A percentile compares a stretch with the other conserved stretches of the same genome.
Conservation (phyloP, 1,284 basidiomycete species). For the Malassezia pachydermatis region DNA sequence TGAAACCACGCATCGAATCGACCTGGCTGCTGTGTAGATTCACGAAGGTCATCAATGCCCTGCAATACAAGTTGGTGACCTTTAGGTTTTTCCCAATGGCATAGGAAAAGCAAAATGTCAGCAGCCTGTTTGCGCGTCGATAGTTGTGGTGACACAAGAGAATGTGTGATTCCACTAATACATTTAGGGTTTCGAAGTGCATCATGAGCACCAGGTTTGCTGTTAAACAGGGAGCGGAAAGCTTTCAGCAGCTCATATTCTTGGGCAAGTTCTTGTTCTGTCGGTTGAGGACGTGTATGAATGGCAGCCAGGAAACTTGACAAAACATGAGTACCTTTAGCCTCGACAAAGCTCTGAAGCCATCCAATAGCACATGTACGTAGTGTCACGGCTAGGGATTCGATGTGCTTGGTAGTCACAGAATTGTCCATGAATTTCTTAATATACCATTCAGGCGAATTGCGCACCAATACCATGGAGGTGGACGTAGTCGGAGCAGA, state of each 20-base stretch:
- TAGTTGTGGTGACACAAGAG: conserved; percentile 72
- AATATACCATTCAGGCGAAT: conserved; percentile 59
- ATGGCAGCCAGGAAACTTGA: conserved; percentile 57
- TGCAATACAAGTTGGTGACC: conserved; percentile 52
- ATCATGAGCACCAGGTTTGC: conserved; percentile 64
- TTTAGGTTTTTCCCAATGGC: conserved; percentile 51
- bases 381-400: conserved; percentile 66
- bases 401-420: conserved; percentile 69
- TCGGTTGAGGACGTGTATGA: conserved; percentile 35
- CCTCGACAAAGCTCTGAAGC: conserved; percentile 52
- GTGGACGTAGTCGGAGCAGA: conserved; percentile 49
- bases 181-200: conserved; percentile 67
- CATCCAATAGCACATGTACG: conserved; percentile 51
- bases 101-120: conserved; percentile 59
- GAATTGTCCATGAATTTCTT: conserved; percentile 77
- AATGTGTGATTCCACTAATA: conserved; percentile 70
- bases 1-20: conserved; percentile 84
- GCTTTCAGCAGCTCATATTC: conserved; percentile 87
- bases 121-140: conserved; percentile 68
- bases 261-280: conserved; percentile 59
- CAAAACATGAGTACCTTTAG: conserved; percentile 65
- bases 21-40: conserved; percentile 30
- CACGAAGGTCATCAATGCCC: conserved; percentile 49
- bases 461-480: conserved; percentile 38
- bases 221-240: conserved; percentile 72